Conservation (phyloP, 148 eudicot species). For the Talinum fruticosum region DNA sequence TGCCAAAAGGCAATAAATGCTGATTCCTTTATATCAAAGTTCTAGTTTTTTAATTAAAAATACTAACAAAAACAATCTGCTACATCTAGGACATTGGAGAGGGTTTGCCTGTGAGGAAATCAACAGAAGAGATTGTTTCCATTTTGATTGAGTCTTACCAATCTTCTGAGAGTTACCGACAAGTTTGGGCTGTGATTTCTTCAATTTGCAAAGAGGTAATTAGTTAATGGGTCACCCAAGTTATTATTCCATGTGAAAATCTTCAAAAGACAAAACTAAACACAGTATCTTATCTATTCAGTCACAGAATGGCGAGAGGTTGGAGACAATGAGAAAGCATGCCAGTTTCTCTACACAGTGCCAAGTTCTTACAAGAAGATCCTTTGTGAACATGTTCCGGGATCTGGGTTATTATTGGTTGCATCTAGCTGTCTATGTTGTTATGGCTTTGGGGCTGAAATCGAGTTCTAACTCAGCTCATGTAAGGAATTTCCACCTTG, state of each 20-base stretch:
- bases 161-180: constrained; percentile 28
- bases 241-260: not conserved
- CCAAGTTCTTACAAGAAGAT: constrained; percentile 51
- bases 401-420: constrained; percentile 73
- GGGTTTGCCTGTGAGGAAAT: constrained; percentile 15
- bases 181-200: constrained; percentile 28
- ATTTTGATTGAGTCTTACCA: constrained; percentile 36
- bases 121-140: constrained; percentile 33
- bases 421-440: constrained; percentile 44
- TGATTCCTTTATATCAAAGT: too few relatives aligned
- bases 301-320: constrained; percentile 24
- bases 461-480: constrained; percentile 36
- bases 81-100: constrained; percentile 45
- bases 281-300: not conserved
- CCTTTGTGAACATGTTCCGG: constrained; percentile 58
- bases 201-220: constrained; percentile 34
- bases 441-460: constrained; percentile 33
- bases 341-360: constrained; percentile 48
- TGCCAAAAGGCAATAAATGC: too few relatives aligned
- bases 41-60: too few relatives aligned
- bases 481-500: constrained; percentile 26
- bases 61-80: too few relatives aligned
- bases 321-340: constrained; percentile 30
- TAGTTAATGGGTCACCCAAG: not conserved
- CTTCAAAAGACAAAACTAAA: not conserved